phyloP scores from a whole-genome alignment of 768 basidiomycete genomes.

The Xanthoconium stramineum region DNA sequence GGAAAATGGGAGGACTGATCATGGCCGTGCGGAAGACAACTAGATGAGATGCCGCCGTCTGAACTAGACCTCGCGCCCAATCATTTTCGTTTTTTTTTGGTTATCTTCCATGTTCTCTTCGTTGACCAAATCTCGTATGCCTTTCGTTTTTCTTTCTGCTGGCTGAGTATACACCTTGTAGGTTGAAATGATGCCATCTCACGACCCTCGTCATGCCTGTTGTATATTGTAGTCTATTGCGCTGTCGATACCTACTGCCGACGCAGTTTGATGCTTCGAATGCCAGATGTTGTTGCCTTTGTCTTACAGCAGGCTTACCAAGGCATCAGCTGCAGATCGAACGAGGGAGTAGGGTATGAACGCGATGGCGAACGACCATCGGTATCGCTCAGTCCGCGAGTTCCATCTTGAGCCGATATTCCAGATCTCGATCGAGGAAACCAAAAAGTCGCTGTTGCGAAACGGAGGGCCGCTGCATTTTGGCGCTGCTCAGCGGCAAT shows the following conservation, averaged over 20 bases:
- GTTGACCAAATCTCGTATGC: slow-evolving; percentile 16
- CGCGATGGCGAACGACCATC: slow-evolving; percentile 1
- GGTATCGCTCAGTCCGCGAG: slow-evolving; percentile 7
- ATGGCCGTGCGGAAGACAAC: slow-evolving; percentile 31
- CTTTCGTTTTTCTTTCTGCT: background rate
- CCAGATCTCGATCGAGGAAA: slow-evolving; percentile 29
- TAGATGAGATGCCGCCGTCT: slow-evolving; percentile 24
- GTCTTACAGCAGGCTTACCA: background rate
- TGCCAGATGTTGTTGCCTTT: slow-evolving; percentile 24
- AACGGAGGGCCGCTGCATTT: slow-evolving; percentile 30
- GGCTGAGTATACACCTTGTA: slow-evolving; percentile 28
- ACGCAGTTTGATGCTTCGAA: slow-evolving; percentile 17
- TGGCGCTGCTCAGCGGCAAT: slow-evolving; percentile 29
- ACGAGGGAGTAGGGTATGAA: background rate
- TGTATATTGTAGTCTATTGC: slow-evolving; percentile 30
- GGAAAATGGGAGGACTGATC: slow-evolving; percentile 28
- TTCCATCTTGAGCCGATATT: slow-evolving; percentile 21
- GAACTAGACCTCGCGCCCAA: slow-evolving; percentile 13
- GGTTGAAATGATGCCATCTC: slow-evolving; percentile 20
- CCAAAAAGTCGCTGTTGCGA: slow-evolving; percentile 24
- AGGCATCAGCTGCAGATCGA: background rate
- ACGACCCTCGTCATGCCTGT: slow-evolving; percentile 20
- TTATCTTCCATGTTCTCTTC: slow-evolving; percentile 15
- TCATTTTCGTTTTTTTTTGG: slow-evolving; percentile 18
- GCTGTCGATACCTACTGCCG: slow-evolving; percentile 30